Evolutionary conservation across 73 alveolate species (phyloP), one percentile per base, ranked within the genome.

Genomic region (Stentor roeselii): DNA sequence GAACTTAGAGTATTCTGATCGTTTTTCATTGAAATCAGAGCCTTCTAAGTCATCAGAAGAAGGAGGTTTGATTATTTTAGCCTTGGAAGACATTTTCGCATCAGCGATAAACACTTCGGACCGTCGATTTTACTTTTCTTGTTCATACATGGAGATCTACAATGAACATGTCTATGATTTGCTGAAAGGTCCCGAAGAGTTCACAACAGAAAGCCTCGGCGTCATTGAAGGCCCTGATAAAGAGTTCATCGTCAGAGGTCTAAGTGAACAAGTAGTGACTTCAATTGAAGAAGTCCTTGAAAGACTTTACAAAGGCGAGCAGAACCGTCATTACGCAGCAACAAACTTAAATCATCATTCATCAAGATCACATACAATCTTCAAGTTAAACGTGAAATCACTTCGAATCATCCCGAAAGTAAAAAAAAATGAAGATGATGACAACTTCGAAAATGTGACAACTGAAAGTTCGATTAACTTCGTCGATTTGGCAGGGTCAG

Each of bases 401-500:
- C n/a, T 76, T 15, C 21, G 37, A 41, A 34, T 67, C 27, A 67
- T 67, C 2, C 74, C 60, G n/a, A 41, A 76, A n/a, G 21, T 14
- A n/a, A 34, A 39, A n/a, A 67, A 14, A 21, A 21, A 39, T 14
- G 84, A 76, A 15, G 84, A 39, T 21, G 67, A 39, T n/a, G 84
- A 41, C 21, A 41, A 40, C 34, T 37, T n/a, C 39, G 84, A 37
- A 39, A 41, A 76, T 2, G 21, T 86, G 34, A 75, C 91, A 0
- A 86, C 92, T 60, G 94, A 88, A 61, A 87, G 91, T 34, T 76
- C 86, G 42, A 75, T 90, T 39, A 92, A 93, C 76, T 95, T 97
- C 88, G 99, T 97, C 2, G 99, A 97, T 86, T 86, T 97, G 38
- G 99, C 99, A 15, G 99, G 99, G 3, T 91, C 98, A 83, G 99